Conservation (phyloP, 805 yeast species). For the Candida odintsovae region DNA sequence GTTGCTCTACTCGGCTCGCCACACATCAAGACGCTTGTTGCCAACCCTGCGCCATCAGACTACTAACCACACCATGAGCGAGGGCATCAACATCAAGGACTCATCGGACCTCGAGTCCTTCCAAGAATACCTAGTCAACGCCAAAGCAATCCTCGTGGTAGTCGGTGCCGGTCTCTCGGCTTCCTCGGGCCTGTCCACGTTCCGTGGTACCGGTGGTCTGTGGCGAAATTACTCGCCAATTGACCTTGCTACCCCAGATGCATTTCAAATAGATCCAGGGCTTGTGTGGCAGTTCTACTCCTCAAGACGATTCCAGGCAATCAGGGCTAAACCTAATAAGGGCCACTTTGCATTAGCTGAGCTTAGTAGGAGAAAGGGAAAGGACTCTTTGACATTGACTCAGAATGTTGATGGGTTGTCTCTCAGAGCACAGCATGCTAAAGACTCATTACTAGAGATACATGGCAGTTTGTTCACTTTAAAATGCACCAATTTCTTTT, state of each 20-base stretch:
- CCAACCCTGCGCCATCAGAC: no score
- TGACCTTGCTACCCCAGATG: slow-evolving; percentile 89
- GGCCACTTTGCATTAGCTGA: slow-evolving; percentile 71
- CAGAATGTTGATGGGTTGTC: slow-evolving; percentile 82
- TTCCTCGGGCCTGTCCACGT: slow-evolving; percentile 71
- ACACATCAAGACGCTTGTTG: neutral
- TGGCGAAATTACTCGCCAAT: slow-evolving; percentile 77
- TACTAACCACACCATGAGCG: neutral
- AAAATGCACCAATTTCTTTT: slow-evolving; percentile 69
- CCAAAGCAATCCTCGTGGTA: slow-evolving; percentile 50
- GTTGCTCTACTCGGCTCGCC: neutral
- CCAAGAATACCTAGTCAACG: slow-evolving; percentile 41
- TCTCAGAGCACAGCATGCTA: slow-evolving; percentile 57
- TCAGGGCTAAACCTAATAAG: slow-evolving; percentile 61
- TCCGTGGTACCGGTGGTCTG: slow-evolving; percentile 64
- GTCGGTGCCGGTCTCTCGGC: slow-evolving; percentile 85
- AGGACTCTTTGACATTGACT: slow-evolving; percentile 58
- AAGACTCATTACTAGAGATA: slow-evolving; percentile 50
- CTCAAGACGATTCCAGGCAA: slow-evolving; percentile 58
- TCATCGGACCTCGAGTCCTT: slow-evolving; percentile 27
- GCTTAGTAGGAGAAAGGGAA: slow-evolving; percentile 39
- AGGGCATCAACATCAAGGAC: slow-evolving; percentile 3
- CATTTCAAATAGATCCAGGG: slow-evolving; percentile 76
- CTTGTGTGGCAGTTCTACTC: slow-evolving; percentile 89
- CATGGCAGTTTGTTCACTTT: slow-evolving; percentile 77